A percentile compares a stretch with the other conserved stretches of the same genome.
Conservation (phyloP, 768 basidiomycete genomes). For the Dendrothele bispora region DNA sequence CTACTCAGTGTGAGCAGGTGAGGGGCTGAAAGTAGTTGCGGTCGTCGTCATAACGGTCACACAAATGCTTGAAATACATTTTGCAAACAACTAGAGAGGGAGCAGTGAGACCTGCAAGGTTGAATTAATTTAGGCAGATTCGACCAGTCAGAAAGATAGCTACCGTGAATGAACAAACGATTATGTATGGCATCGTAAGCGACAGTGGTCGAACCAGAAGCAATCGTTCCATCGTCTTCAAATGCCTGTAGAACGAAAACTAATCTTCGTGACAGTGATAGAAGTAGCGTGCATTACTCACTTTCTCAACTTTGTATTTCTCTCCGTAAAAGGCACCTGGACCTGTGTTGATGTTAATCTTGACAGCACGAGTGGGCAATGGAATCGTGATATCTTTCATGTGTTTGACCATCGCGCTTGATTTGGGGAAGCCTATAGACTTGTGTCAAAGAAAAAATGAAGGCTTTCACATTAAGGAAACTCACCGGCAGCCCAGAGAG, state of each 20-base stretch:
- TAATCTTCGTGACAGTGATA: too few species aligned
- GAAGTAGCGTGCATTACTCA: conserved; percentile 18
- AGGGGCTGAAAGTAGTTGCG: too few species aligned
- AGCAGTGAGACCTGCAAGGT: too few species aligned
- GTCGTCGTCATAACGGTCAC: too few species aligned
- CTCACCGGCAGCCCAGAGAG: conserved; percentile 63
- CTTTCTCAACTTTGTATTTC: conserved; percentile 61
- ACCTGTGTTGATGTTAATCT: conserved; percentile 54
- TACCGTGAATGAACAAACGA: conserved; percentile 62
- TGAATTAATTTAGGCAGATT: conserved; percentile 5
- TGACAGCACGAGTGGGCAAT: conserved; percentile 44
- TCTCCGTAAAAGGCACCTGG: conserved; percentile 54
- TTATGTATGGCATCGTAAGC: conserved; percentile 53
- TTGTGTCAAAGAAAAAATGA: background rate
- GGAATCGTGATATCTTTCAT: conserved; percentile 38
- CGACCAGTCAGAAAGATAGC: background rate
- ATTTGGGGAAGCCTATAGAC: conserved; percentile 42
- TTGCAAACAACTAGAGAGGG: too few species aligned
- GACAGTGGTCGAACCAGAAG: conserved; percentile 56
- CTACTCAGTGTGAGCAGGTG: too few species aligned
- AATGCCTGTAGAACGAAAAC: conserved; percentile 53
- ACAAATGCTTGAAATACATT: too few species aligned
- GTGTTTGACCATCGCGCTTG: conserved; percentile 35
- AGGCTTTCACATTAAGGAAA: background rate
- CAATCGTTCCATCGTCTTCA: conserved; percentile 62